Conservation (phyloP, 345 rosid species). For the Eucalyptus cloeziana region DNA sequence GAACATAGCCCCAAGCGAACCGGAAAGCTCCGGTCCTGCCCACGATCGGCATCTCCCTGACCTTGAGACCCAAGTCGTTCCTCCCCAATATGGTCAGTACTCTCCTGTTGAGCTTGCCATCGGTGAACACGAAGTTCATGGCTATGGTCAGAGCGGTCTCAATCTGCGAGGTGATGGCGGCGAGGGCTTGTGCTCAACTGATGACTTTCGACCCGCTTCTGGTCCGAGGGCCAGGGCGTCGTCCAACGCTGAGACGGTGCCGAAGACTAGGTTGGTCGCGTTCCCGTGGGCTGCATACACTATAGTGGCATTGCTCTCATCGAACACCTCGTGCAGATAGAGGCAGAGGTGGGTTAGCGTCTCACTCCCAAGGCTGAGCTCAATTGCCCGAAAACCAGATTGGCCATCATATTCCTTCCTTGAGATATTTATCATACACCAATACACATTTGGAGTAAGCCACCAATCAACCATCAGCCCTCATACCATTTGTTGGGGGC, state of each 20-base stretch:
- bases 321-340: not conserved
- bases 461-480: too few species aligned
- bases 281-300: not conserved
- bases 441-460: too few species aligned
- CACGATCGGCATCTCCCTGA: conserved; percentile 15
- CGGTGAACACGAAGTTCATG: conserved; percentile 9
- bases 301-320: not conserved
- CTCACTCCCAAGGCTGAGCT: not conserved
- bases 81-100: conserved; percentile 7
- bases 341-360: not conserved
- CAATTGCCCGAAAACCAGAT: too few species aligned
- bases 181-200: conserved; percentile 16
- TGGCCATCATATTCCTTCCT: too few species aligned
- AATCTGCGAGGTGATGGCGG: not conserved
- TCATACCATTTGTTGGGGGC: too few species aligned
- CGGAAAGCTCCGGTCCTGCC: conserved; percentile 15
- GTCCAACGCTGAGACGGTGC: not conserved
- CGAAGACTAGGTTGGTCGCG: not conserved
- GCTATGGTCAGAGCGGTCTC: conserved; percentile 4
- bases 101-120: conserved; percentile 16
- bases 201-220: not conserved
- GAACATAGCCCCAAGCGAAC: conserved; percentile 17
- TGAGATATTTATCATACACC: too few species aligned
- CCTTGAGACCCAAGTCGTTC: not conserved
- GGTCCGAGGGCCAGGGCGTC: not conserved